Evolutionary conservation across 495 filamentous ascomycete species (phyloP).

Genomic region (Penicillium canariense): DNA sequence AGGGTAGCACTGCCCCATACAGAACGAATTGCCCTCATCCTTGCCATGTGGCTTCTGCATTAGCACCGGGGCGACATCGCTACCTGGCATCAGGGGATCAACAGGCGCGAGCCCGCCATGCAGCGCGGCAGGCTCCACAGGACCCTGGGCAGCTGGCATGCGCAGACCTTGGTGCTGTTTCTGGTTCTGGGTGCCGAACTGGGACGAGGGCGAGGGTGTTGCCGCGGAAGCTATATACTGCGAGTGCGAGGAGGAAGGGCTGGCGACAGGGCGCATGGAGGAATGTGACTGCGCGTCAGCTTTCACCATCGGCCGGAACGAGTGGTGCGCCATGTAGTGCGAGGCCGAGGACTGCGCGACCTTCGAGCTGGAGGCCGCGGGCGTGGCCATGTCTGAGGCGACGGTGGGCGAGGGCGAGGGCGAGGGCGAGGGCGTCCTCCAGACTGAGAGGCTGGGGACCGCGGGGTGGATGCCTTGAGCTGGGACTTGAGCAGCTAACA

Average conservation of each 20-base stretch:
- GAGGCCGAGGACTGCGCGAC: background rate
- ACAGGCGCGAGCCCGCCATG: slow-evolving; percentile 15
- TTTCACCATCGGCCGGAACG: background rate
- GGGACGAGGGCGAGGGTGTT: background rate
- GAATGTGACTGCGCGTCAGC: background rate
- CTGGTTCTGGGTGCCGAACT: background rate
- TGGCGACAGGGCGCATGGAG: background rate
- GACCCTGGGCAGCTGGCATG: background rate
- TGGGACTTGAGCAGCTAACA: slow-evolving; percentile 5
- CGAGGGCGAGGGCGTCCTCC: background rate
- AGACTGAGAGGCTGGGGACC: background rate
- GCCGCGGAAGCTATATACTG: background rate
- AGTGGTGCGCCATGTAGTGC: background rate
- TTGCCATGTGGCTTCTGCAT: slow-evolving; percentile 8
- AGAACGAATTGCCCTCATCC: slow-evolving; percentile 31
- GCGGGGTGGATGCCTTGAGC: slow-evolving; percentile 9
- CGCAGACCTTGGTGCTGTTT: background rate
- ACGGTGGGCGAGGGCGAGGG: background rate
- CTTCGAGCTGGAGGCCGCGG: background rate
- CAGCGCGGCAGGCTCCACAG: background rate
- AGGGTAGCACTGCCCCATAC: slow-evolving; percentile 23
- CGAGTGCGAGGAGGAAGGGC: background rate
- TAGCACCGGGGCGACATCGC: slow-evolving; percentile 15
- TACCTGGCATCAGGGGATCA: slow-evolving; percentile 12
- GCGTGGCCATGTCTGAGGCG: background rate